phyloP scores from a whole-genome alignment of 352 stramenopile genomes.

The Globisporangium lucens region DNA sequence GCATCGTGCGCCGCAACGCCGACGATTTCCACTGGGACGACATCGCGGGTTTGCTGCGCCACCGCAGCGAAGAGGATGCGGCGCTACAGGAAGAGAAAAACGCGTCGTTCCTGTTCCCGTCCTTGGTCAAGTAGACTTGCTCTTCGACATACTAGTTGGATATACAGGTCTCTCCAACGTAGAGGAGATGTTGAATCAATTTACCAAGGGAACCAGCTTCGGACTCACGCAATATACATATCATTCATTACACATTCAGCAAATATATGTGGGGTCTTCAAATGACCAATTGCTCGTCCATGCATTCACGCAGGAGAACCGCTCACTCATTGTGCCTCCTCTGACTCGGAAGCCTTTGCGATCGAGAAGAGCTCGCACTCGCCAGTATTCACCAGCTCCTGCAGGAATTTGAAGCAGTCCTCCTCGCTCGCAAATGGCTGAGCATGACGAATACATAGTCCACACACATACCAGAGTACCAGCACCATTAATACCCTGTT shows the following conservation, averaged over 20 bases:
- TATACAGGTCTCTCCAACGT: background rate
- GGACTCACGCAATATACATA: background rate
- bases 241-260: background rate
- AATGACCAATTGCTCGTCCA: no score
- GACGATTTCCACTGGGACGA: constrained; percentile 66
- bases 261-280: no score
- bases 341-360: constrained; percentile 6
- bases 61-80: constrained; percentile 33
- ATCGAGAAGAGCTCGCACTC: constrained; percentile 65
- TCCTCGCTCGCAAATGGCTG: constrained; percentile 49
- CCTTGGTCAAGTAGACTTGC: constrained; percentile 13
- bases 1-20: constrained; percentile 46
- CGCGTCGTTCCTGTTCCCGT: constrained; percentile 27
- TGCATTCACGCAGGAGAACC: no score
- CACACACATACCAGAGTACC: no score
- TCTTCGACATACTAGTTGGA: no score
- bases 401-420: constrained; percentile 49
- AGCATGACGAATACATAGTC: background rate
- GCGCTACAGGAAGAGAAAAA: constrained; percentile 16
- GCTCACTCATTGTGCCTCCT: background rate
- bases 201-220: background rate
- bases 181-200: no score
- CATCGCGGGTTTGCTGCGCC: constrained; percentile 42
- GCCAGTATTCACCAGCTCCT: constrained; percentile 63
- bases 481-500: no score